Evolutionary conservation across 768 basidiomycete species (phyloP).

Genomic region (Podaxis sp.): DNA sequence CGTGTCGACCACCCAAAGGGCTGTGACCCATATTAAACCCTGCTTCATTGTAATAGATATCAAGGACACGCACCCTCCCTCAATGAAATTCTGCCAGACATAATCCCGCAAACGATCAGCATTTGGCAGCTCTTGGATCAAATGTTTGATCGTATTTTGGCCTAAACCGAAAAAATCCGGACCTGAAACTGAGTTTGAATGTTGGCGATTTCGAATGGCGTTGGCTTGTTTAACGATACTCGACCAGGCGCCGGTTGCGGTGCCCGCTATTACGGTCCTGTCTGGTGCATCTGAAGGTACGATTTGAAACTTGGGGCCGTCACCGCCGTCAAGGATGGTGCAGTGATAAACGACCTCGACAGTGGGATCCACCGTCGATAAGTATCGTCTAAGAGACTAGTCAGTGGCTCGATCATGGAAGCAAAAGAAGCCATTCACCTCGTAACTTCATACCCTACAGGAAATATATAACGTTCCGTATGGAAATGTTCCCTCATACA

Average conservation of each 20-base stretch:
- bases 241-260: constrained; percentile 87
- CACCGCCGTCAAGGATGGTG: constrained; percentile 81
- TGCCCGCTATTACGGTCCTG: constrained; percentile 77
- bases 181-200: constrained; percentile 85
- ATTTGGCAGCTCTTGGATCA: constrained; percentile 82
- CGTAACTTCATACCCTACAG: constrained; percentile 82
- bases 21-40: constrained; percentile 32
- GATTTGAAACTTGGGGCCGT: constrained; percentile 85
- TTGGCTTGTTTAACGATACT: constrained; percentile 83
- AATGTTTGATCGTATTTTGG: constrained; percentile 86
- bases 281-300: constrained; percentile 71
- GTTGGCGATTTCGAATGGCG: constrained; percentile 74
- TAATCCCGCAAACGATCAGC: constrained; percentile 75
- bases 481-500: constrained; percentile 85
- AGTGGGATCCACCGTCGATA: constrained; percentile 70
- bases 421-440: constrained; percentile 44
- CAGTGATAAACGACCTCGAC: constrained; percentile 76
- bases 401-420: constrained; percentile 9
- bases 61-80: constrained; percentile 70
- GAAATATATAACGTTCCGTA: constrained; percentile 87
- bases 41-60: constrained; percentile 8
- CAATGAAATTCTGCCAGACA: constrained; percentile 83
- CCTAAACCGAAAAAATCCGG: constrained; percentile 88
- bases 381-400: constrained; percentile 57
- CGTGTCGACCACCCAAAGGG: constrained; percentile 78